These are phyloP conservation scores for Gymnopilus junonius DNA, from an alignment of 768 basidiomycete species.

Conservation along the genomic window DNA sequence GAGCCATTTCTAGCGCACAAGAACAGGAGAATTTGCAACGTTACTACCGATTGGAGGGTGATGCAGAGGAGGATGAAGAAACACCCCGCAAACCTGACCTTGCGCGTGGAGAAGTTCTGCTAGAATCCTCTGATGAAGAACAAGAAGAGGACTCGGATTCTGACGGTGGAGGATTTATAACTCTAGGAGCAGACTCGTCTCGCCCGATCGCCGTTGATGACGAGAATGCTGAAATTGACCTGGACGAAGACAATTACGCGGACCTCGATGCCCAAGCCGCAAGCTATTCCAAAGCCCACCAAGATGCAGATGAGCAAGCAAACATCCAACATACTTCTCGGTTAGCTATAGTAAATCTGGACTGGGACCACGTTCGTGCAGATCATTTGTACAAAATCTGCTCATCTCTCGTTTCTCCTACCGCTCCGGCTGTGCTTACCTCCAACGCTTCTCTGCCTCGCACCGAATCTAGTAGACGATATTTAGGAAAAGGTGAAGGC, in stretches of 20 bases:
- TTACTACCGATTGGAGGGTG: slow-evolving; percentile 76
- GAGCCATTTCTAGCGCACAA: slow-evolving; percentile 65
- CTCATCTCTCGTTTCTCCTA: slow-evolving; percentile 78
- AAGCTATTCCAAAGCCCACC: slow-evolving; percentile 56
- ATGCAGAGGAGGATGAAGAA: slow-evolving; percentile 43
- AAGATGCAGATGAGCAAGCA: slow-evolving; percentile 41
- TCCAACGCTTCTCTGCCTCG: slow-evolving; percentile 24
- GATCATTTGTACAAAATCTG: slow-evolving; percentile 91
- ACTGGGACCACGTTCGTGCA: slow-evolving; percentile 97
- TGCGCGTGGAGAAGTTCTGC: slow-evolving; percentile 86
- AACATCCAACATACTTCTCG: slow-evolving; percentile 62
- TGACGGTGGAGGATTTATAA: slow-evolving; percentile 54
- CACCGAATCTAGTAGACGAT: slow-evolving; percentile 19
- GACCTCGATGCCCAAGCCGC: slow-evolving; percentile 78
- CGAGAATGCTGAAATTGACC: slow-evolving; percentile 66
- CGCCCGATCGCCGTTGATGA: slow-evolving; percentile 45
- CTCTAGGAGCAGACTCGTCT: slow-evolving; percentile 51
- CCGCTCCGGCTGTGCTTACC: slow-evolving; percentile 46
- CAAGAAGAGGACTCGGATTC: slow-evolving; percentile 44
- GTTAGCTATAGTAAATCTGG: slow-evolving; percentile 91
- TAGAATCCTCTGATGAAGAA: slow-evolving; percentile 88
- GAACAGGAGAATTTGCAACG: slow-evolving; percentile 77
- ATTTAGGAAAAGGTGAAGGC: slow-evolving; percentile 12
- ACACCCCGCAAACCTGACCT: slow-evolving; percentile 63
- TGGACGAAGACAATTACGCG: slow-evolving; percentile 77